Percentiles rank a stretch among this genome's conserved stretches.
Conservation (phyloP, 768 basidiomycete species). For the Leucosporidium creatinivorum region DNA sequence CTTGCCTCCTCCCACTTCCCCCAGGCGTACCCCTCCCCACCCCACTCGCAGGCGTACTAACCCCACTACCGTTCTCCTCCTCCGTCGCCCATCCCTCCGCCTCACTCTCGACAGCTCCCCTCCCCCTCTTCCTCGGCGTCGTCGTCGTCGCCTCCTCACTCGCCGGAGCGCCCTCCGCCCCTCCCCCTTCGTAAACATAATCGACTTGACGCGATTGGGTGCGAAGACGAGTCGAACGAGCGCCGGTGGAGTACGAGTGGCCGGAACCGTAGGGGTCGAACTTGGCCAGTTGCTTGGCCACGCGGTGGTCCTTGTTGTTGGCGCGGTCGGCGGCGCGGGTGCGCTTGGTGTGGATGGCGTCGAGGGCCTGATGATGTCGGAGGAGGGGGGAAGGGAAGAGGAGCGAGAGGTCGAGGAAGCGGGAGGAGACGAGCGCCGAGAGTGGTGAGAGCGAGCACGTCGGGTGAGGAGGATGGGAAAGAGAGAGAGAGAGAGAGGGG, state of each 20-base stretch:
- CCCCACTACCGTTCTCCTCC: background rate
- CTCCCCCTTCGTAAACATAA: too few species aligned
- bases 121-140: background rate
- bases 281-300: background rate
- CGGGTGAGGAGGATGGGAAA: background rate
- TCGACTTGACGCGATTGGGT: too few species aligned
- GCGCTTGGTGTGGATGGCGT: background rate
- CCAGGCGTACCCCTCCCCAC: background rate
- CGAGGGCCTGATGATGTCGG: background rate
- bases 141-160: too few species aligned
- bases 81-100: background rate
- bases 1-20: background rate
- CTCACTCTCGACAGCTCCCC: background rate
- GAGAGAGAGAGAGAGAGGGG: too few species aligned
- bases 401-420: background rate
- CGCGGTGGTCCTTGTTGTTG: conserved; percentile 7
- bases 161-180: too few species aligned
- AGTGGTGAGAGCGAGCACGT: background rate
- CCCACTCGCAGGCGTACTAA: background rate
- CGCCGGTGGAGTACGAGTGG: too few species aligned
- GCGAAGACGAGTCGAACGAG: too few species aligned
- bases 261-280: too few species aligned
- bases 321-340: conserved; percentile 11
- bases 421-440: background rate
- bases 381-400: background rate